Evolutionary conservation across 768 basidiomycete species (phyloP).

Genomic region (Suillus subaureus): DNA sequence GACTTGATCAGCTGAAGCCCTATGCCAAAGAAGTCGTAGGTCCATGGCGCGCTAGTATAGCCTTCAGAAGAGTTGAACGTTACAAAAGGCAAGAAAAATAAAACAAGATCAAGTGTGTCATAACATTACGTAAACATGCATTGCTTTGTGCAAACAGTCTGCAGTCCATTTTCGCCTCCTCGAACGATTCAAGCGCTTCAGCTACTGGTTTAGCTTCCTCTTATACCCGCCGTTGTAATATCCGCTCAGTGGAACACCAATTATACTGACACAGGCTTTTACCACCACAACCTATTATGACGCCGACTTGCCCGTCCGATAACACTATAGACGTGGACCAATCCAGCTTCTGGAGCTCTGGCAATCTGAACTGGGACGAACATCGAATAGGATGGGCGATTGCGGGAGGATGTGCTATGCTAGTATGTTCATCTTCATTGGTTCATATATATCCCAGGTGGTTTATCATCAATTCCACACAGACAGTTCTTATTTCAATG

Average conservation of each 20-base stretch:
- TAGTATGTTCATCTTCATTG: slow-evolving; percentile 44
- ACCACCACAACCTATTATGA: slow-evolving; percentile 19
- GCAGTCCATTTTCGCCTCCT: background rate
- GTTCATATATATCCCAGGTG: background rate
- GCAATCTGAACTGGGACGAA: slow-evolving; percentile 56
- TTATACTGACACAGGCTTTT: background rate
- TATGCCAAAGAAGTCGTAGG: background rate
- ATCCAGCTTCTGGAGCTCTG: slow-evolving; percentile 59
- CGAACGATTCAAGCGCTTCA: background rate
- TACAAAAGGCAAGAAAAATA: background rate
- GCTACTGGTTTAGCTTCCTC: background rate
- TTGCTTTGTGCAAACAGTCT: background rate
- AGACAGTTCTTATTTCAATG: slow-evolving; percentile 65
- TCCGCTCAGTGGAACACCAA: background rate
- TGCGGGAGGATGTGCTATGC: slow-evolving; percentile 58
- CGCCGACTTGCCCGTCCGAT: slow-evolving; percentile 47
- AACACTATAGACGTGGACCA: slow-evolving; percentile 58
- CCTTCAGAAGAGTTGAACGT: background rate
- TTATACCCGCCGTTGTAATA: slow-evolving; percentile 4
- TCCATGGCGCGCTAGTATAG: background rate
- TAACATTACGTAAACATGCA: background rate
- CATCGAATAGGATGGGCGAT: slow-evolving; percentile 78
- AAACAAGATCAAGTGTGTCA: background rate
- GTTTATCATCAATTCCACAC: background rate
- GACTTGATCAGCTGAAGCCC: background rate